These are phyloP conservation scores for Lipomyces yamanashiensis DNA, from an alignment of 805 yeast genomes.

Conservation along the genomic window DNA sequence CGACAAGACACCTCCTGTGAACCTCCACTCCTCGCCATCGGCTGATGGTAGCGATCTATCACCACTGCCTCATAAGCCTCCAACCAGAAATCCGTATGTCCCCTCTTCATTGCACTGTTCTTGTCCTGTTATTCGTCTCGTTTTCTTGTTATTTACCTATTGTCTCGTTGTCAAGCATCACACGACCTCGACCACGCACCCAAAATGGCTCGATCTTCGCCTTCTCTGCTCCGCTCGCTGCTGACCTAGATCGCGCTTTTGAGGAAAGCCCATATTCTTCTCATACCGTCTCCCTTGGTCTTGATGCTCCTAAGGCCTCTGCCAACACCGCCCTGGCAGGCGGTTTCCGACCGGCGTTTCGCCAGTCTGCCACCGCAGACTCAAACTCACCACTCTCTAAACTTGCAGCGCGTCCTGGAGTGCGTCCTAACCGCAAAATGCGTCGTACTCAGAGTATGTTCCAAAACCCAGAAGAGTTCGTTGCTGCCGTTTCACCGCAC, in stretches of 20 bases:
- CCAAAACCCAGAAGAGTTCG: conserved; percentile 57
- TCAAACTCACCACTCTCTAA: conserved; percentile 28
- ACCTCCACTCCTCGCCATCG: conserved; percentile 27
- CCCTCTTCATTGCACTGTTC: background rate
- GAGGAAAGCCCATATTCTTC: conserved; percentile 13
- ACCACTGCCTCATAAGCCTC: conserved; percentile 33
- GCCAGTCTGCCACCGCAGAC: conserved; percentile 8
- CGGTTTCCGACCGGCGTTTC: conserved; percentile 26
- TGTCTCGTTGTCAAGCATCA: background rate
- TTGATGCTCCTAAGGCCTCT: conserved; percentile 24
- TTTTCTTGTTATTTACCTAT: background rate
- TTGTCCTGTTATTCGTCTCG: too few species aligned
- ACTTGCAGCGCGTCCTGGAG: conserved; percentile 21
- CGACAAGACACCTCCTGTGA: conserved; percentile 27
- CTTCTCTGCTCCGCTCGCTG: background rate
- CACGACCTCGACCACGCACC: conserved; percentile 1
- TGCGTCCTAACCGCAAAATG: conserved; percentile 44
- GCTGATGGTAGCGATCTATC: conserved; percentile 32
- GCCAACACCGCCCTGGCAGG: conserved; percentile 15
- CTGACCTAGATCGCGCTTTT: conserved; percentile 18
- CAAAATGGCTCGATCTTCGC: conserved; percentile 8
- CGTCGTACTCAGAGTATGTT: conserved; percentile 74
- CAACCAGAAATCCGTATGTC: conserved; percentile 9
- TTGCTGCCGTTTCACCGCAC: conserved; percentile 32
- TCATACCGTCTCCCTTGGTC: conserved; percentile 23